A percentile compares a stretch with the other conserved stretches of the same genome.
These are phyloP conservation scores for Plasmodium coatneyi DNA, from an alignment of 169 alveolate genomes.

Conservation along the genomic window DNA sequence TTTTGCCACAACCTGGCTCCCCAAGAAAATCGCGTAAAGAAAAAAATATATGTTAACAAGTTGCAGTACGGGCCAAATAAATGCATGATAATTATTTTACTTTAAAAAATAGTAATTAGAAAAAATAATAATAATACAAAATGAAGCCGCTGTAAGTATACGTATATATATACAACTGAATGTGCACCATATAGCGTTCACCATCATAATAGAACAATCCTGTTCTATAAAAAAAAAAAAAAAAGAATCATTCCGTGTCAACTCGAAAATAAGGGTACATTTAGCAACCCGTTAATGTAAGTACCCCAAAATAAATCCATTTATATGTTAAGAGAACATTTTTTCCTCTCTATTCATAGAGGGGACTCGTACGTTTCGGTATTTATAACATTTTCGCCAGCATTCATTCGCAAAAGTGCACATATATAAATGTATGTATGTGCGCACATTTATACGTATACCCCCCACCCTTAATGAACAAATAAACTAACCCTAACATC, in stretches of 20 bases:
- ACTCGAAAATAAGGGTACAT: not conserved
- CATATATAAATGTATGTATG: not conserved
- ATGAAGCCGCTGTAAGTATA: not conserved
- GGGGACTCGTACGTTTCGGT: not conserved
- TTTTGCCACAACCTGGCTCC: not conserved
- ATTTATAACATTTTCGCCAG: not conserved
- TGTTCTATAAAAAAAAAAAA: not conserved
- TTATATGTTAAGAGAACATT: not conserved
- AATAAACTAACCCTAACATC: not conserved
- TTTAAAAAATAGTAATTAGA: not conserved
- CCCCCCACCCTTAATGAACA: not conserved
- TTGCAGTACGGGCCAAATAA: not conserved
- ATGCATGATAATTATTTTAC: not conserved
- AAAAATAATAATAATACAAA: not conserved
- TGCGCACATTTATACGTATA: not conserved
- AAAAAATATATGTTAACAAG: not conserved
- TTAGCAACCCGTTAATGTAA: not conserved
- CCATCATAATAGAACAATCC: not conserved
- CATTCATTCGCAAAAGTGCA: not conserved
- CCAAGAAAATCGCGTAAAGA: not conserved
- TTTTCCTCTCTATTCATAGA: not conserved
- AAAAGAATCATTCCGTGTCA: not conserved
- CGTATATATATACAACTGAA: not conserved
- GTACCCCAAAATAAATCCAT: not conserved
- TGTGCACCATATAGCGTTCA: not conserved